Evolutionary conservation across 1,284 basidiomycete species (phyloP).

Genomic region (Austroboletus novae-zelandiae): DNA sequence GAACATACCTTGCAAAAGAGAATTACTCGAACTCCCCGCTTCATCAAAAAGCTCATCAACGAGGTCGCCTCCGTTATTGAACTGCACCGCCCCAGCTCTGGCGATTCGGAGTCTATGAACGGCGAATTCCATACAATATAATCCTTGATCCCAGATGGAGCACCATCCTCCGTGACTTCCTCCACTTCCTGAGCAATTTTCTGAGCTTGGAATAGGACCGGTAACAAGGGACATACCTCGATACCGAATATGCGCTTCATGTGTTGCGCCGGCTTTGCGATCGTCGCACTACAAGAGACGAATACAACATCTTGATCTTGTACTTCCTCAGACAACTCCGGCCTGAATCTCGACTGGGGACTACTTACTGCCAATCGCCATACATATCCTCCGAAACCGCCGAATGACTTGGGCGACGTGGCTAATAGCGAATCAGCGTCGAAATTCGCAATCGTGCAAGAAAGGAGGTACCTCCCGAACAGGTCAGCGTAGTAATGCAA

Average conservation of each 20-base stretch:
- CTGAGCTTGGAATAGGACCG: neutral
- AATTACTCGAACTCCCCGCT: slow-evolving; percentile 77
- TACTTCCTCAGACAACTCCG: neutral
- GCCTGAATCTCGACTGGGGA: neutral
- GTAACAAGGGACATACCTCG: slow-evolving; percentile 31
- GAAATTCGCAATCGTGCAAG: neutral
- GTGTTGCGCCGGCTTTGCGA: slow-evolving; percentile 74
- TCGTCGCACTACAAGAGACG: slow-evolving; percentile 89
- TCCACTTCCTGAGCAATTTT: slow-evolving; percentile 48
- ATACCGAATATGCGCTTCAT: slow-evolving; percentile 79
- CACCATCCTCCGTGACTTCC: slow-evolving; percentile 78
- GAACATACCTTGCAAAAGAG: slow-evolving; percentile 78
- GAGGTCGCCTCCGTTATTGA: slow-evolving; percentile 71
- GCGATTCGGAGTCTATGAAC: slow-evolving; percentile 56
- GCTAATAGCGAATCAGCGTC: slow-evolving; percentile 35
- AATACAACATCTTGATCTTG: slow-evolving; percentile 64
- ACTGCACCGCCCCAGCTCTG: slow-evolving; percentile 56
- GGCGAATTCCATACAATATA: slow-evolving; percentile 79
- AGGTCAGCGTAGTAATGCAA: slow-evolving; percentile 77
- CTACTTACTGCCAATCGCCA: slow-evolving; percentile 82
- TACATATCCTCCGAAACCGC: slow-evolving; percentile 76
- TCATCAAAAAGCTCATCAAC: slow-evolving; percentile 82
- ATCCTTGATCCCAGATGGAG: slow-evolving; percentile 80
- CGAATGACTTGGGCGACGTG: slow-evolving; percentile 81
- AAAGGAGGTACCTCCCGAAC: slow-evolving; percentile 58